These are phyloP conservation scores for Teunomyces funiuensis DNA, from an alignment of 805 yeast genomes.

Conservation along the genomic window DNA sequence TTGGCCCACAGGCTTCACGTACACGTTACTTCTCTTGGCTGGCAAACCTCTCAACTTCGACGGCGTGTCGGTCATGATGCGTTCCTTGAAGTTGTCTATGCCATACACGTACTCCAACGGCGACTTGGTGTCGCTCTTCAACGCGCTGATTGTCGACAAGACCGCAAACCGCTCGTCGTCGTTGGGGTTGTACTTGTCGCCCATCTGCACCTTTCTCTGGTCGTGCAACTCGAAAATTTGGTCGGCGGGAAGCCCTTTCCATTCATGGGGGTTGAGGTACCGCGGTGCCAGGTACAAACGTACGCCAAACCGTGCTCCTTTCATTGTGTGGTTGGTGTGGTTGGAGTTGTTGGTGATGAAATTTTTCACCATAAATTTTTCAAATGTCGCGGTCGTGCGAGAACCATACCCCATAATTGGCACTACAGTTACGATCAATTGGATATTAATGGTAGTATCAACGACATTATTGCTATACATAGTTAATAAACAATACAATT, in stretches of 20 bases:
- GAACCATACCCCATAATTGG: neutral
- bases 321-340: conserved; percentile 6
- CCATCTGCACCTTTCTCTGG: conserved; percentile 55
- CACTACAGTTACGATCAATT: too few species aligned
- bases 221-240: conserved; percentile 60
- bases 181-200: conserved; percentile 48
- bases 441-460: too few species aligned
- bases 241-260: conserved; percentile 69
- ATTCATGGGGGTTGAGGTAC: conserved; percentile 62
- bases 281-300: conserved; percentile 5
- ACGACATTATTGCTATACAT: too few species aligned
- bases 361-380: neutral
- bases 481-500: too few species aligned
- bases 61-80: conserved; percentile 42
- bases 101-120: conserved; percentile 40
- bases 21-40: conserved; percentile 35
- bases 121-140: conserved; percentile 28
- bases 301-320: neutral
- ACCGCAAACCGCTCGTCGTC: conserved; percentile 72
- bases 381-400: neutral
- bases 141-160: conserved; percentile 40
- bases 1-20: conserved; percentile 36
- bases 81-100: conserved; percentile 43
- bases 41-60: conserved; percentile 36
- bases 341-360: neutral